phyloP scores from a whole-genome alignment of 129 eudicot species.

The Tagetes patula region DNA sequence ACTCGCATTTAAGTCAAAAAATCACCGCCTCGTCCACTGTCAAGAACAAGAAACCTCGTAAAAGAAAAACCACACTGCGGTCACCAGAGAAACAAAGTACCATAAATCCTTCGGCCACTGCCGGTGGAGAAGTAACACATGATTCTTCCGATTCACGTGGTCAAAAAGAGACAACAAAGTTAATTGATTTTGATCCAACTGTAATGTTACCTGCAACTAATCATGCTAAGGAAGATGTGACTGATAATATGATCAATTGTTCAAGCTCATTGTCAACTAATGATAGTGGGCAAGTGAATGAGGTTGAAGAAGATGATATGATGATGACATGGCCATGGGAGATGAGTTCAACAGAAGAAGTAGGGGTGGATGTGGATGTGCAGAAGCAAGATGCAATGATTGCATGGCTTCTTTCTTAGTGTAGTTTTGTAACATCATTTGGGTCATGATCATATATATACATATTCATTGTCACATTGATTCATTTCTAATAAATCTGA shows the following conservation, averaged over 20 bases:
- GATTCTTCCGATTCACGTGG: not conserved
- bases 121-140: not conserved
- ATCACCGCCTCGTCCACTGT: constrained; percentile 11
- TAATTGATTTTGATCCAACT: not conserved
- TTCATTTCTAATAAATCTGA: not conserved
- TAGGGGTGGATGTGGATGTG: constrained; percentile 26
- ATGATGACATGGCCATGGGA: constrained; percentile 44
- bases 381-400: constrained; percentile 52
- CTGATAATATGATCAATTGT: not conserved
- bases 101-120: not conserved
- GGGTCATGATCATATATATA: not conserved
- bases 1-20: constrained; percentile 73
- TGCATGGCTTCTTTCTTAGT: constrained; percentile 62
- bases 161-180: not conserved
- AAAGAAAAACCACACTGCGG: not conserved
- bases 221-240: not conserved
- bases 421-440: not conserved
- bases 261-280: constrained; percentile 2
- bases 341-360: not conserved
- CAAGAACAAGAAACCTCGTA: constrained; percentile 21
- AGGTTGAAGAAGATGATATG: constrained; percentile 27
- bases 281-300: not conserved
- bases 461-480: constrained; percentile 3
- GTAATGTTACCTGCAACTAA: not conserved
- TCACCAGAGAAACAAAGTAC: constrained; percentile 17